Evolutionary conservation across 2,329 filamentous ascomycete species (phyloP), one percentile per base, ranked within the genome.

Genomic region (Colletotrichum sp.): DNA sequence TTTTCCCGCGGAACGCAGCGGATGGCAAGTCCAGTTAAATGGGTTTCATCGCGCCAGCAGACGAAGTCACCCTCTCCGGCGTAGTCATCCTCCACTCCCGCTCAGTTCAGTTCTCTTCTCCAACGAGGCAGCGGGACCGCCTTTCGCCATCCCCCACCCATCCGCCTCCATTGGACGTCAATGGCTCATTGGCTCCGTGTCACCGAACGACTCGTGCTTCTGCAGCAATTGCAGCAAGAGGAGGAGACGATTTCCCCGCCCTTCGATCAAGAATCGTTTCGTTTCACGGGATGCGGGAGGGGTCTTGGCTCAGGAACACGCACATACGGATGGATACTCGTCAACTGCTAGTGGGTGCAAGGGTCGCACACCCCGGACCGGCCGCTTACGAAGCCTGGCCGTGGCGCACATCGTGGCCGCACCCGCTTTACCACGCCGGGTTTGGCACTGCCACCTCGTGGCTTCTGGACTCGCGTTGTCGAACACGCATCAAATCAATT

Each of bases 211-310:
- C 39, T 59, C 24, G 30, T 36, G 60, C n/a, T 16, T 36, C 60
- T 59, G 26, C 24, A 59, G 26, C 24, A 59, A 64, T 21, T 24
- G 60, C n/a, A 28, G 60, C 30, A 32, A 24, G 32, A 21, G 10
- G 44, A 24, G 44, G 44, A 52, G n/a, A 21, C n/a, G 44, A 52
- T 52, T 52, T 52, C 44, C 44, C 44, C 44, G 44, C 44, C 44
- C 44, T 52, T 52, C 44, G n/a, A 52, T 52, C 44, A 52, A 66
- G n/a, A 59, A n/a, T 34, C n/a, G 55, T 39, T 69, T 69, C 9
- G 71, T 69, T 73, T 73, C 71, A 73, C 71, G 71, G 71, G 65
- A 73, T 69, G 71, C 71, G 71, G 71, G 71, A 49, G 63, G 30
- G 44, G n/a, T 52, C 44, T 52, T 52, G 44, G 44, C 44, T 52